These are phyloP conservation scores for Pachysandra terminalis DNA, from an alignment of 164 flowering plant genomes.

Conservation along the genomic window DNA sequence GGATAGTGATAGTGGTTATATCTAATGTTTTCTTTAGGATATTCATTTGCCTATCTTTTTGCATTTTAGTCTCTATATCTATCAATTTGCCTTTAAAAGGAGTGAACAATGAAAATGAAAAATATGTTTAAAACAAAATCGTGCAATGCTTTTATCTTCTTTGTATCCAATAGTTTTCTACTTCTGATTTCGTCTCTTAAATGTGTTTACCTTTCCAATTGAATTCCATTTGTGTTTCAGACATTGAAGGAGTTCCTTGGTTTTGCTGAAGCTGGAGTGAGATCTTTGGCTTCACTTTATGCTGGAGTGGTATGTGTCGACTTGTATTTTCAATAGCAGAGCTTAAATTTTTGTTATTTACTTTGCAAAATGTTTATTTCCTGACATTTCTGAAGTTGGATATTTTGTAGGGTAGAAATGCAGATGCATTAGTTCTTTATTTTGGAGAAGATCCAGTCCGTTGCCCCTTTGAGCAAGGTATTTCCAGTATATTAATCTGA, in stretches of 20 bases:
- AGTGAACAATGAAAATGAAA: no score
- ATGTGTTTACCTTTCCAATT: neutral
- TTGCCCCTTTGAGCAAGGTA: conserved; percentile 98
- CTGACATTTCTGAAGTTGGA: conserved; percentile 9
- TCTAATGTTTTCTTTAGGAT: neutral
- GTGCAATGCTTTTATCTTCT: neutral
- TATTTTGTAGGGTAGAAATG: conserved; percentile 76
- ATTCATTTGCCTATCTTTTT: neutral
- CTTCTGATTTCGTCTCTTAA: neutral
- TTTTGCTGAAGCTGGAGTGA: conserved; percentile 86
- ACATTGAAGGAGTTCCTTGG: conserved; percentile 73
- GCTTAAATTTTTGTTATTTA: neutral
- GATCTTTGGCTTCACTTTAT: conserved; percentile 78
- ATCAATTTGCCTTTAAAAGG: neutral
- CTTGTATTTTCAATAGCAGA: neutral
- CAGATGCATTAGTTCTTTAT: conserved; percentile 81
- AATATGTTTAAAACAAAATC: neutral
- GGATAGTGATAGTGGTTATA: neutral
- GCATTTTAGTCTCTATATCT: neutral
- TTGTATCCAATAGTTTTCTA: neutral
- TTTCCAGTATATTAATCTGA: neutral
- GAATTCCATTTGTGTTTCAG: conserved; percentile 27
- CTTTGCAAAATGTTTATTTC: neutral
- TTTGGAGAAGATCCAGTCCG: conserved; percentile 98
- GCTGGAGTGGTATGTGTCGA: conserved; percentile 73